Evolutionary conservation across 1,139 yeast species (phyloP), one percentile per base, ranked within the genome.

Genomic region (Zygosaccharomyces sapae): DNA sequence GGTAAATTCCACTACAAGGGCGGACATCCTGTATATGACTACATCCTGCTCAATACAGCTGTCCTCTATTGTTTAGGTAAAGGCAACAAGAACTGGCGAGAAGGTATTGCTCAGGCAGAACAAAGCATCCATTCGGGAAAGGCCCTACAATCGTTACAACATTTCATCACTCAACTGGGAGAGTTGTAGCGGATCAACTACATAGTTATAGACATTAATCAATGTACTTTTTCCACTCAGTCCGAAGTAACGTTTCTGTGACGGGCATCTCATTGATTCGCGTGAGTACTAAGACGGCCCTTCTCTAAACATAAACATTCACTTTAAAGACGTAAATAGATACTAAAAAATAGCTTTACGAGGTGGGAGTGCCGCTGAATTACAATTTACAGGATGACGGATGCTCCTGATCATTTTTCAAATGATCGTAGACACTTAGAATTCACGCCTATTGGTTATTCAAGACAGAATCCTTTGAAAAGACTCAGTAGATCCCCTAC

Each of bases 21-120:
- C 44, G 70, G 76, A 43, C 75, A 74, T 58, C 88, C 98, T 1
- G 68, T 90, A 18, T 81, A 84, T 45, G 96, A 92, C 68, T 92
- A 89, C 68, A 92, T 92, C 18, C 67, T 90, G 51, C 70, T 92
- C 76, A 92, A 92, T 66, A 75, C 94, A 34, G 92, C 92, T 4
- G 95, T 96, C 0, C 70, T 92, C 50, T 92, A 94, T 1, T 86
- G 84, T 34, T 80, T 89, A 16, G 76, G 86, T 13, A 95, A 95
- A 2, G 62, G 73, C 2, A 81, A 89, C 2, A 65, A 66, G 16
- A 70, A 77, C 56, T 90, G 94, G 90, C 76, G 73, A 50, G 77
- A 80, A 13, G 98, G 97, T 12, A 94, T 88, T 4, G 72, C 71
- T 47, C 62, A 81, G 38, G 98, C 97, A 0, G 77, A 80, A 55